Evolutionary conservation across 2,329 filamentous ascomycete genomes (phyloP).

Genomic region (Lachnellula subtilissima): DNA sequence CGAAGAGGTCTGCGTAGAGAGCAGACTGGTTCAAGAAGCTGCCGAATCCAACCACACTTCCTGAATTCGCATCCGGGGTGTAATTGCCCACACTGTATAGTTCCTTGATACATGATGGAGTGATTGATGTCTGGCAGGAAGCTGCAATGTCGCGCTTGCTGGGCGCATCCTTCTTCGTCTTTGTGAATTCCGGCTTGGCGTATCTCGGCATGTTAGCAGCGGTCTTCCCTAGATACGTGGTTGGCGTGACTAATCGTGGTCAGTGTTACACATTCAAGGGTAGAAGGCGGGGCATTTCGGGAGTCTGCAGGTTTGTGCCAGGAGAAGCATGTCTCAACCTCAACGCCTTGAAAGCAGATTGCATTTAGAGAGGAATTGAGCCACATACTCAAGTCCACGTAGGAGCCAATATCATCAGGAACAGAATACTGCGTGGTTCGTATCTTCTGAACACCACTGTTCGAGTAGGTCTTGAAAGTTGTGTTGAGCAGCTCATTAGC

Average conservation of each 20-base stretch:
- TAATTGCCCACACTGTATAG: conserved; percentile 47
- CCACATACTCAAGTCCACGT: conserved; percentile 21
- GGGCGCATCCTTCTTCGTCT: not conserved
- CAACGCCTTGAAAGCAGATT: too few relatives aligned
- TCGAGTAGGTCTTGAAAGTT: conserved; percentile 46
- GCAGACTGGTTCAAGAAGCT: conserved; percentile 49
- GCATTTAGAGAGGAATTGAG: too few relatives aligned
- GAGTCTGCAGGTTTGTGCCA: too few relatives aligned
- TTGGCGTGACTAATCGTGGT: conserved; percentile 17
- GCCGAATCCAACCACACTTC: conserved; percentile 46
- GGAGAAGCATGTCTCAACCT: too few relatives aligned
- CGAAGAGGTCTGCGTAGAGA: conserved; percentile 40
- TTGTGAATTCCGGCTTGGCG: not conserved
- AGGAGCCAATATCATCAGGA: conserved; percentile 16
- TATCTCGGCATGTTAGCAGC: conserved; percentile 4
- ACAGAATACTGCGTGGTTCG: conserved; percentile 26
- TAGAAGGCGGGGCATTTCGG: too few relatives aligned
- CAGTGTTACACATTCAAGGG: too few relatives aligned
- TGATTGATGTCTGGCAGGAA: conserved; percentile 34
- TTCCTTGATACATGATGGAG: conserved; percentile 43
- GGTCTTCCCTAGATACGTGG: conserved; percentile 26
- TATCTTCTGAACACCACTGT: conserved; percentile 38
- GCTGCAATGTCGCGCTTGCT: conserved; percentile 7
- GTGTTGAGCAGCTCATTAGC: conserved; percentile 50
- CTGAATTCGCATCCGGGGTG: conserved; percentile 38